Conservation (phyloP, 2,329 filamentous ascomycete genomes). For the Diaporthe ilicicola region DNA sequence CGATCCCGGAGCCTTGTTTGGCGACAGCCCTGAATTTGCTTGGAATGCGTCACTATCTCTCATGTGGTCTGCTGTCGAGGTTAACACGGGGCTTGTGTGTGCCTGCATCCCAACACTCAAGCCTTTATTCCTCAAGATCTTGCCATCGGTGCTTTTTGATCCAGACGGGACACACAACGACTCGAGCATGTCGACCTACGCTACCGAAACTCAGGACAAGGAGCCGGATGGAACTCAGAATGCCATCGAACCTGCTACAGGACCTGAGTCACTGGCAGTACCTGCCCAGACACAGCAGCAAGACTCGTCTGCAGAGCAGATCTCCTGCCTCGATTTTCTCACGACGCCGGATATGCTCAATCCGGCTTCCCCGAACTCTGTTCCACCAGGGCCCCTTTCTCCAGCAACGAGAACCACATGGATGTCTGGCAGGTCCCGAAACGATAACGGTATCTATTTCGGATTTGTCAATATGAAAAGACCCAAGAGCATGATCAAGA, state of each 20-base stretch:
- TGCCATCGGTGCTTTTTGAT: constrained; percentile 65
- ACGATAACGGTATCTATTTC: constrained; percentile 68
- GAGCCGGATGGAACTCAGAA: background rate
- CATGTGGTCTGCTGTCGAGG: constrained; percentile 94
- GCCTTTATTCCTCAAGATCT: constrained; percentile 75
- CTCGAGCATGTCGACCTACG: constrained; percentile 40
- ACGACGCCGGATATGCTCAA: constrained; percentile 50
- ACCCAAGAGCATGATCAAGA: constrained; percentile 76
- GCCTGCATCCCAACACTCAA: constrained; percentile 94
- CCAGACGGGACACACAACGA: constrained; percentile 52
- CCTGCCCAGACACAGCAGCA: background rate
- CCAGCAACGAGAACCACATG: constrained; percentile 19
- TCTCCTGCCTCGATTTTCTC: constrained; percentile 55
- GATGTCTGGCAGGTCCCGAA: constrained; percentile 41
- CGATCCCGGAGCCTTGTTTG: constrained; percentile 56
- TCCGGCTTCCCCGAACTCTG: background rate
- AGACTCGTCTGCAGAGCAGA: constrained; percentile 30
- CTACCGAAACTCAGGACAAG: constrained; percentile 37
- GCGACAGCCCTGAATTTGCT: constrained; percentile 61
- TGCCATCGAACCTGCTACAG: constrained; percentile 1
- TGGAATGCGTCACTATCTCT: constrained; percentile 86
- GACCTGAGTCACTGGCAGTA: background rate
- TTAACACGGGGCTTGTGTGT: constrained; percentile 89
- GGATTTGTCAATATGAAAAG: constrained; percentile 78
- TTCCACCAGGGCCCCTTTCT: background rate